Percentiles rank a stretch among this genome's conserved stretches.
Evolutionary conservation across 2,329 filamentous ascomycete species (phyloP).

Genomic region (Pseudogymnoascus verrucosus): DNA sequence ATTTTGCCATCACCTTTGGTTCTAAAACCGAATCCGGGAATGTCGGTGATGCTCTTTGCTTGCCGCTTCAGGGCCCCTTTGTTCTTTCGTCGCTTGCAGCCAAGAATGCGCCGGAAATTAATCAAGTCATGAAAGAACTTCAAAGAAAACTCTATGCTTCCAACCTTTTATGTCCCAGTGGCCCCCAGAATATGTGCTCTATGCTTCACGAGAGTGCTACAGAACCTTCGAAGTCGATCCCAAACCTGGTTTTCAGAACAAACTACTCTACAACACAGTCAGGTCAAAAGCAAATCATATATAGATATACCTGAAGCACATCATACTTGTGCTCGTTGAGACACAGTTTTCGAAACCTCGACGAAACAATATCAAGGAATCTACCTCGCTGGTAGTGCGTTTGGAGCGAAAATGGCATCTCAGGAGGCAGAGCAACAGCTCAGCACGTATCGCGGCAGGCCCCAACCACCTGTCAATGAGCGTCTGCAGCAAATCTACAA

Average conservation of each 20-base stretch:
- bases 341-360: not conserved
- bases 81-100: constrained; percentile 3
- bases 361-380: not conserved
- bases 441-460: constrained; percentile 17
- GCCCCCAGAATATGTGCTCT: not conserved
- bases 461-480: constrained; percentile 28
- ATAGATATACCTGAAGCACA: not conserved
- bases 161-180: not conserved
- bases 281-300: not conserved
- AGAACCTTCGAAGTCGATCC: not conserved
- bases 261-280: not conserved
- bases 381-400: not conserved
- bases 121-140: not conserved
- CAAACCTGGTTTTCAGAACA: not conserved
- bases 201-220: not conserved
- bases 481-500: constrained; percentile 30
- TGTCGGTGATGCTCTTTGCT: not conserved
- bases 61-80: not conserved
- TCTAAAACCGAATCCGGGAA: not conserved
- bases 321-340: not conserved
- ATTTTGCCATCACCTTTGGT: not conserved
- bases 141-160: not conserved
- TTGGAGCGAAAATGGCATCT: not conserved
- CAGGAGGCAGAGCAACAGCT: not conserved
- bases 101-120: not conserved